Evolutionary conservation across 164 flowering plant species (phyloP), one percentile per base, ranked within the genome.

Genomic region (Berberis thunbergii): DNA sequence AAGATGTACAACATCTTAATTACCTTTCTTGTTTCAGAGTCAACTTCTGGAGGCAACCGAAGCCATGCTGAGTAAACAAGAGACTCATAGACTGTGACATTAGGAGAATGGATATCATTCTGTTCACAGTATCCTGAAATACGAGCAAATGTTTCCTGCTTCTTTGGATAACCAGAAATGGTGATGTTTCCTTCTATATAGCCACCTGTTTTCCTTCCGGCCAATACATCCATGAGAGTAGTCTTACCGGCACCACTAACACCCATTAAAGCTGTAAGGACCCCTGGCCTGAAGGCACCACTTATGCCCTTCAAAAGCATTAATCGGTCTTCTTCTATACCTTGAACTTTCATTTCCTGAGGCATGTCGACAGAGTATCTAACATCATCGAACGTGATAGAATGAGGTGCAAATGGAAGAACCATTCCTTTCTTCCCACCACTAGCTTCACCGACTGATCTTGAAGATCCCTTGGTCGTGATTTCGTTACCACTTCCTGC

Each of bases 171-270:
- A 12, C 86, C 86, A n/a, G 81, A 76, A 45, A 82, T 78, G 41
- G 43, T 73, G 48, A 82, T 78, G 44, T 45, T 62, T 70, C 83
- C 86, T 2, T 80, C 79, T 1, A 80, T 80, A 50, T 80, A 70
- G 26, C 83, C 86, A 45, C 80, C 77, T 3, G 83, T 80, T 68
- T 82, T 82, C 60, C 83, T 73, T 56, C 86, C 83, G 1, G 86
- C 78, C 50, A 82, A 62, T 4, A 80, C 86, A 67, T 82, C 86
- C 83, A 82, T 73, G 41, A 82, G 71, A 38, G 83, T 82, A 2
- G 86, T 83, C 63, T 83, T 83, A 11, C 86, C 86, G 52, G 86
- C 86, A n/a, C 84, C 86, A 72, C 84, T 83, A 45, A 80, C 80
- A 68, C 86, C 86, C 86, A 83, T 83, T 50, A 80, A 64, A 58